These are phyloP conservation scores for Wickerhamiella occidentalis DNA, from an alignment of 805 yeast genomes.

Conservation along the genomic window DNA sequence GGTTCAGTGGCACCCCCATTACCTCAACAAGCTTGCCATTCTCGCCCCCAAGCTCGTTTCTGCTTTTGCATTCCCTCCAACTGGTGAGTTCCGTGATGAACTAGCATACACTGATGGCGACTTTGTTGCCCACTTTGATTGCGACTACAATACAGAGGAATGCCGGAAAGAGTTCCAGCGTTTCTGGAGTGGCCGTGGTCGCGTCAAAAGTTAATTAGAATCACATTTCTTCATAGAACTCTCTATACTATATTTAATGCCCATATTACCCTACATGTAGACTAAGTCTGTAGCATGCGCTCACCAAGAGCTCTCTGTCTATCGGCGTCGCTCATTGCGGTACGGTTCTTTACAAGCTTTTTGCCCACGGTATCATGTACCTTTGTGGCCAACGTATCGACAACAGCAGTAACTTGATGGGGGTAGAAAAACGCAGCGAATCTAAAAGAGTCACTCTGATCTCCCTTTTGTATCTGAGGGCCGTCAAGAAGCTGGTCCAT, in stretches of 20 bases:
- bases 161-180: slow-evolving; percentile 24
- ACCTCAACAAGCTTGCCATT: slow-evolving; percentile 59
- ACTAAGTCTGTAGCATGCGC: not conserved
- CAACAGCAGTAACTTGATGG: slow-evolving; percentile 6
- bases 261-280: too few relatives aligned
- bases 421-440: slow-evolving; percentile 57
- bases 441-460: slow-evolving; percentile 79
- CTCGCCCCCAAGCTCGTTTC: slow-evolving; percentile 51
- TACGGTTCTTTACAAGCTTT: not conserved
- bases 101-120: slow-evolving; percentile 26
- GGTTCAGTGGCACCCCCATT: slow-evolving; percentile 87
- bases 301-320: slow-evolving; percentile 3
- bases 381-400: not conserved
- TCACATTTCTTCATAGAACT: too few relatives aligned
- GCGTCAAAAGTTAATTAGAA: slow-evolving; percentile 10
- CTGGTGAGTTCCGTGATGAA: slow-evolving; percentile 19
- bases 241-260: too few relatives aligned
- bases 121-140: slow-evolving; percentile 28
- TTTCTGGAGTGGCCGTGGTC: slow-evolving; percentile 24
- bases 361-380: slow-evolving; percentile 2
- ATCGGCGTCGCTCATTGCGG: not conserved
- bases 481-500: slow-evolving; percentile 12
- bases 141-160: slow-evolving; percentile 22
- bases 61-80: slow-evolving; percentile 22
- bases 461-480: slow-evolving; percentile 42